Evolutionary conservation across 2,329 filamentous ascomycete species (phyloP).

Genomic region (Venturia carpophila): DNA sequence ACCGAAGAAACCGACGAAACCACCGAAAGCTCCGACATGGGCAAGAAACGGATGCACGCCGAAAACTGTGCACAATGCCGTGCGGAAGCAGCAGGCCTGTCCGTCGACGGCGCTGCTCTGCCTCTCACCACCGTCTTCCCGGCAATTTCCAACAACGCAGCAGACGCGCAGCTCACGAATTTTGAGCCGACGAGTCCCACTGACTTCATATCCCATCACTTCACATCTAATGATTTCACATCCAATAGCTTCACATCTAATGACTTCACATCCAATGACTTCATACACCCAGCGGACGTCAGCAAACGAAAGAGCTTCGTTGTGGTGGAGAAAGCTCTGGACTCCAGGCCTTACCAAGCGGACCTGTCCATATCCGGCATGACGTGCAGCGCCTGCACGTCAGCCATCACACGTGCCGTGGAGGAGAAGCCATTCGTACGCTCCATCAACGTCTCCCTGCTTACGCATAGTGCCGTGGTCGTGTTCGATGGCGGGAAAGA

Average conservation of each 20-base stretch:
- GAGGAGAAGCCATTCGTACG: constrained; percentile 22
- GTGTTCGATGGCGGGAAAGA: constrained; percentile 22
- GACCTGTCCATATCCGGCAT: constrained; percentile 18
- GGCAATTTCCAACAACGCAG: constrained; percentile 32
- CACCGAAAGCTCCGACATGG: constrained; percentile 21
- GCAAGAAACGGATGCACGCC: constrained; percentile 30
- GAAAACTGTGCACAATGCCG: constrained; percentile 40
- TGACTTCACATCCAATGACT: too few relatives aligned
- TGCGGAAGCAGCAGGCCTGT: constrained; percentile 19
- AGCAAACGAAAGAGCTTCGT: constrained; percentile 3
- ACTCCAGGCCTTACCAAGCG: background rate
- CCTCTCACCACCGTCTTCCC: constrained; percentile 8
- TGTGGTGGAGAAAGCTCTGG: constrained; percentile 8
- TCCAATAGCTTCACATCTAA: background rate
- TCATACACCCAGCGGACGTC: background rate
- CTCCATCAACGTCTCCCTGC: constrained; percentile 22
- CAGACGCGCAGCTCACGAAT: background rate
- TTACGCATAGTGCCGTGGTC: constrained; percentile 23
- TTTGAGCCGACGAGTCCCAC: background rate
- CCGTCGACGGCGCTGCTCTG: background rate
- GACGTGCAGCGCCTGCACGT: constrained; percentile 28
- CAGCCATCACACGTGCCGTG: constrained; percentile 21
- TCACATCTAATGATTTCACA: too few relatives aligned
- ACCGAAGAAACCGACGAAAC: constrained; percentile 13
- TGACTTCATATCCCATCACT: background rate